phyloP scores from a whole-genome alignment of 139 green algal species.

The Picochlorum sp. region DNA sequence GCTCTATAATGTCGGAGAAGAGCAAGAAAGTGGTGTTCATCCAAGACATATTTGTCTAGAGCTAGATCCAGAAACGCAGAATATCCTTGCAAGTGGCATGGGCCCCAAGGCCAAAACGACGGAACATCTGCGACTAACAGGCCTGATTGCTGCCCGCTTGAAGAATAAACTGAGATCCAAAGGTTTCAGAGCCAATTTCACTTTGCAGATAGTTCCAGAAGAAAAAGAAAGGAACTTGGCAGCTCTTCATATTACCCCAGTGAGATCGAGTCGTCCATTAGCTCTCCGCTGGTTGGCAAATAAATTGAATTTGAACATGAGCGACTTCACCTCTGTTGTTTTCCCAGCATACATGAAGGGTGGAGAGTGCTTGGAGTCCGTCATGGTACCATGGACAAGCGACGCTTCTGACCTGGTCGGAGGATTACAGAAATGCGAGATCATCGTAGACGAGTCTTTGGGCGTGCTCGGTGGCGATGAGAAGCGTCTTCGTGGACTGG shows the following conservation, averaged over 20 bases:
- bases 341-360: constrained; percentile 15
- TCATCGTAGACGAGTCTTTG: background rate
- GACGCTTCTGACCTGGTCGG: constrained; percentile 7
- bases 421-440: constrained; percentile 1
- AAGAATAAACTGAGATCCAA: constrained; percentile 36
- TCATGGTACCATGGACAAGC: constrained; percentile 10
- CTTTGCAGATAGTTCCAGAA: constrained; percentile 32
- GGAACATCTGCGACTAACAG: background rate
- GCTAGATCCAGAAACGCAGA: constrained; percentile 23
- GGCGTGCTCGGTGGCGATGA: background rate
- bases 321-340: constrained; percentile 33
- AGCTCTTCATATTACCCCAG: constrained; percentile 70
- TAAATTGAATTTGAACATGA: constrained; percentile 35
- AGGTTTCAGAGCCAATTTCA: constrained; percentile 41
- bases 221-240: constrained; percentile 14
- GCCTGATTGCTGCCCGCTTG: constrained; percentile 31
- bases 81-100: constrained; percentile 26
- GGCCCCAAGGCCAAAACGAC: constrained; percentile 15
- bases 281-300: constrained; percentile 64
- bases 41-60: constrained; percentile 35
- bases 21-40: constrained; percentile 22
- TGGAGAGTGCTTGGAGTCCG: background rate
- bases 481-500: background rate
- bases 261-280: constrained; percentile 59
- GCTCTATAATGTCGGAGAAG: constrained; percentile 29